A percentile compares a stretch with the other conserved stretches of the same genome.
These are phyloP conservation scores for Salix exigua DNA, from an alignment of 345 rosid genomes.

Conservation along the genomic window DNA sequence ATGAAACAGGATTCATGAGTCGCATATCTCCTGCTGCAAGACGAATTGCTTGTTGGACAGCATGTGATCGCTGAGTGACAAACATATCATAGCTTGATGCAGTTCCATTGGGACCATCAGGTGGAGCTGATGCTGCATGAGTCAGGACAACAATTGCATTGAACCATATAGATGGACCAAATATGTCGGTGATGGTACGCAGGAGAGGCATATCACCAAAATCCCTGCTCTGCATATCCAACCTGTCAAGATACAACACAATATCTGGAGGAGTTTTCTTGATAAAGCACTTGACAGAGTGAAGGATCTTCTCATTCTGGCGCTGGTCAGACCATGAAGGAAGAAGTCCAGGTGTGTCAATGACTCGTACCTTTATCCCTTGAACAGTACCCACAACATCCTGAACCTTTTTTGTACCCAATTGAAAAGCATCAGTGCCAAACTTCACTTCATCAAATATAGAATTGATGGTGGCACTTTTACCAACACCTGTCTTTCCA, in stretches of 20 bases:
- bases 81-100: conserved; percentile 95
- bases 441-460: conserved; percentile 90
- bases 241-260: conserved; percentile 91
- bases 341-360: conserved; percentile 96
- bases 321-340: conserved; percentile 92
- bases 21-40: conserved; percentile 99
- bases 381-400: conserved; percentile 95
- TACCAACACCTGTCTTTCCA: conserved; percentile 97
- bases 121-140: conserved; percentile 99
- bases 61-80: conserved; percentile 94
- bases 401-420: conserved; percentile 88
- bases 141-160: conserved; percentile 98
- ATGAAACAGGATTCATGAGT: conserved; percentile 94
- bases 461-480: conserved; percentile 97
- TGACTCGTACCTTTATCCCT: conserved; percentile 94
- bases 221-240: conserved; percentile 96
- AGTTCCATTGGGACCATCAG: conserved; percentile 95
- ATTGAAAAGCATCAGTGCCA: conserved; percentile 82
- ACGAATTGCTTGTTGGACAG: conserved; percentile 94
- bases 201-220: conserved; percentile 90
- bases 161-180: conserved; percentile 96
- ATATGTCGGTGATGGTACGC: conserved; percentile 84
- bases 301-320: conserved; percentile 86
- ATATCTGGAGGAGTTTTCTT: conserved; percentile 93
- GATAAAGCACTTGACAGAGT: conserved; percentile 72